These are phyloP conservation scores for Pseudogymnoascus sp. DNA, from an alignment of 2,329 filamentous ascomycete genomes.

Conservation along the genomic window DNA sequence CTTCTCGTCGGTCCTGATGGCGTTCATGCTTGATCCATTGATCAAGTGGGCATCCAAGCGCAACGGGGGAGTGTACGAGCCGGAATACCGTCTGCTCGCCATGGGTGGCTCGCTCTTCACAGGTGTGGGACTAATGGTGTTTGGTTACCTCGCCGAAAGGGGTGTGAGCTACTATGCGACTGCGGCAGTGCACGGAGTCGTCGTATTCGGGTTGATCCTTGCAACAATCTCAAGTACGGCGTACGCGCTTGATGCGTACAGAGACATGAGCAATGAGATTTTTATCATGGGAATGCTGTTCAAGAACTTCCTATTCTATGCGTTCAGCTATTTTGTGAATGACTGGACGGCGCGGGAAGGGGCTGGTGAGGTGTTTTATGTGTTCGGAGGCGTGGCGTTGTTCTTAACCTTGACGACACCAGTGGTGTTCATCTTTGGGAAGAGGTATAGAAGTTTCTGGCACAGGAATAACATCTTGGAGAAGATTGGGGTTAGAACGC, in stretches of 20 bases:
- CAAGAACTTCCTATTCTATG: slow-evolving; percentile 37
- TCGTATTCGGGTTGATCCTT: slow-evolving; percentile 21
- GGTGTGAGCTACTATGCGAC: slow-evolving; percentile 24
- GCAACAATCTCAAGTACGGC: slow-evolving; percentile 26
- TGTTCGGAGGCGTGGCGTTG: slow-evolving; percentile 25
- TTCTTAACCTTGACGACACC: background rate
- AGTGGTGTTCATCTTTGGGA: background rate
- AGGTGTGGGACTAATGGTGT: slow-evolving; percentile 20
- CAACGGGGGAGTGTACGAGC: background rate
- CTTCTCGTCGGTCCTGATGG: no score
- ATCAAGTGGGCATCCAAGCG: background rate
- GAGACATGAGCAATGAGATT: slow-evolving; percentile 33
- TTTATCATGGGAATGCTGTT: slow-evolving; percentile 36
- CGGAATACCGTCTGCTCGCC: background rate
- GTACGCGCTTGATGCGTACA: slow-evolving; percentile 33
- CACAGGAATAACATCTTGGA: no score
- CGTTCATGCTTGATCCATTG: background rate
- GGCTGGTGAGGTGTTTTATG: slow-evolving; percentile 30
- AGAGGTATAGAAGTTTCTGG: no score
- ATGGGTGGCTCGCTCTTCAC: background rate
- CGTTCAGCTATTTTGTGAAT: slow-evolving; percentile 35
- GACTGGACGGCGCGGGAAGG: slow-evolving; percentile 31
- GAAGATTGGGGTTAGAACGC: no score
- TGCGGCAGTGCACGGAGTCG: slow-evolving; percentile 26
- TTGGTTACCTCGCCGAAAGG: slow-evolving; percentile 28